Base-by-base conservation (phyloP, 1,139 yeast species). In the Protomyces macrosporus region DNA sequence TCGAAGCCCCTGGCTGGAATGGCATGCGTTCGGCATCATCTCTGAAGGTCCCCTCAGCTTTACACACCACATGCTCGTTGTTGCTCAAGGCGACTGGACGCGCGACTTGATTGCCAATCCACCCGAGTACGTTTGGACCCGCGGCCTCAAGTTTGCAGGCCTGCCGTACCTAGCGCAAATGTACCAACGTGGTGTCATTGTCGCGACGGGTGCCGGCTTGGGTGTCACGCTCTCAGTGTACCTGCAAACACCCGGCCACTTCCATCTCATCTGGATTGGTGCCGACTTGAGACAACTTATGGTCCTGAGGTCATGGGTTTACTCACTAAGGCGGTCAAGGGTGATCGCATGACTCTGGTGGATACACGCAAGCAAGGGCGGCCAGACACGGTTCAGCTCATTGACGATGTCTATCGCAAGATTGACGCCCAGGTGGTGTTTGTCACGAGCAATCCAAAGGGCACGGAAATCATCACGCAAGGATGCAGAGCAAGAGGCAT, bases 71-170 rank as follows among this genome's bases (percentile, higher is more conserved):
- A 58, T 58, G 62, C 62, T 58, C 37, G 53, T 58, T 16, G 62
- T 58, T 4, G 62, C 62, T 10, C 62, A 58, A 42, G 62, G 62
- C 12, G 62, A 58, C 33, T 58, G 62, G 62, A 58, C 62, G 12
- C 42, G 56, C n/a, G 45, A 45, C 39, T 42, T 58, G 36, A 58
- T 58, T 30, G 45, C 45, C 36, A 51, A 58, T 52, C 62, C 62
- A 14, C 62, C 62, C 6, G 45, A 36, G 3, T 40, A 58, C 53
- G 32, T 58, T 53, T 58, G 62, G 62, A 58, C 62, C 5, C 62
- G 62, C 7, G 53, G 56, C 7, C 62, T 58, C 53, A 52, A 40
- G 12, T 58, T 58, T 30, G 62, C 62, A 5, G 62, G 62, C 4
- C 42, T 58, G 34, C 62, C 62, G 10, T 58, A 58, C 40, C 56